phyloP scores from a whole-genome alignment of 768 basidiomycete genomes.

The Mycena alexandri region DNA sequence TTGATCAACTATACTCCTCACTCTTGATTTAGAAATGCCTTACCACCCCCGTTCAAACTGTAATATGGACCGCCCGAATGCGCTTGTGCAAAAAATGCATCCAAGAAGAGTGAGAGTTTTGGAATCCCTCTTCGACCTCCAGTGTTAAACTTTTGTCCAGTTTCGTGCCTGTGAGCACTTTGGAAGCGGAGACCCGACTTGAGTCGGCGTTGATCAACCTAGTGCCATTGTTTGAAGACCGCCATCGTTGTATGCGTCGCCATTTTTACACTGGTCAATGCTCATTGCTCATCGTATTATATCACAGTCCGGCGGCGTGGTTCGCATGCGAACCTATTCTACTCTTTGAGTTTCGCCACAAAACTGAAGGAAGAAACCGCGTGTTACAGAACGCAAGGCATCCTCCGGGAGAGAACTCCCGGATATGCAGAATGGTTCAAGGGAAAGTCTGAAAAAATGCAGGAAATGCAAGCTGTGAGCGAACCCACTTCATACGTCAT shows the following conservation, averaged over 20 bases:
- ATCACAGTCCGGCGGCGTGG: constrained; percentile 1
- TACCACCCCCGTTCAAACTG: constrained; percentile 44
- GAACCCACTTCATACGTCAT: background rate
- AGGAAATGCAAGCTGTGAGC: constrained; percentile 6
- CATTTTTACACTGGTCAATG: background rate
- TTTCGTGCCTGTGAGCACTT: background rate
- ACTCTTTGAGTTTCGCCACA: constrained; percentile 6
- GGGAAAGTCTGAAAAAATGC: constrained; percentile 7
- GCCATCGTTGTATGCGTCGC: constrained; percentile 1
- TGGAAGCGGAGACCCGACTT: background rate
- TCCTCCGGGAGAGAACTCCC: background rate
- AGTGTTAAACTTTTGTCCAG: background rate
- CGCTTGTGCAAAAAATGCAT: constrained; percentile 54
- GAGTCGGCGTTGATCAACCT: background rate
- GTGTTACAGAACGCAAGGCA: background rate
- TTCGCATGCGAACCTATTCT: background rate
- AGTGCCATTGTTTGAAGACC: constrained; percentile 9
- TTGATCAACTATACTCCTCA: constrained; percentile 8
- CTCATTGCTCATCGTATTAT: background rate
- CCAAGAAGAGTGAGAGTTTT: constrained; percentile 44
- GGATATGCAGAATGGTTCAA: constrained; percentile 16
- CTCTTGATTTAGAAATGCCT: constrained; percentile 48
- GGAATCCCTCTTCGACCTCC: background rate
- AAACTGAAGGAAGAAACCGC: constrained; percentile 17
- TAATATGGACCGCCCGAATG: constrained; percentile 53